phyloP scores from a whole-genome alignment of 2,329 filamentous ascomycete species.

The Chaetothyriales sp. region DNA sequence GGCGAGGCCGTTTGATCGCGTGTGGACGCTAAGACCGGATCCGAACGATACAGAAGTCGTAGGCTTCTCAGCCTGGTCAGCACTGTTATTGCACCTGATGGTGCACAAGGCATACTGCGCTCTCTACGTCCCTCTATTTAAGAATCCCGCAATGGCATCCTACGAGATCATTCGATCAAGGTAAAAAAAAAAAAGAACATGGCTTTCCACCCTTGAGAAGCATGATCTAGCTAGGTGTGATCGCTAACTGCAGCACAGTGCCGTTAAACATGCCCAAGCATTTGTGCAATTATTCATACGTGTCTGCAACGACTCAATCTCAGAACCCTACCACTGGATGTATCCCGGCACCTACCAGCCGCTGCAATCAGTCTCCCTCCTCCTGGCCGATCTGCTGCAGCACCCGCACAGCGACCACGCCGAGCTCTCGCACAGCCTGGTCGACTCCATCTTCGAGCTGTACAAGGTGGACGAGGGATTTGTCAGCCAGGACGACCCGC shows the following conservation, averaged over 20 bases:
- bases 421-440: conserved; percentile 8
- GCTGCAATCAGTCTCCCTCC: conserved; percentile 12
- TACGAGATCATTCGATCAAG: conserved; percentile 6
- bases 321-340: conserved; percentile 16
- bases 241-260: conserved; percentile 6
- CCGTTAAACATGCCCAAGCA: conserved; percentile 15
- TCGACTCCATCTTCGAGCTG: conserved; percentile 14
- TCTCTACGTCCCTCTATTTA: conserved; percentile 14
- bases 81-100: conserved; percentile 13
- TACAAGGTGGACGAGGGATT: conserved; percentile 14
- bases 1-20: conserved; percentile 4
- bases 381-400: conserved; percentile 15
- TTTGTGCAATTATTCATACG: conserved; percentile 16
- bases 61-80: conserved; percentile 9
- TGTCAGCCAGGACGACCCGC: conserved; percentile 9
- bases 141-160: conserved; percentile 3
- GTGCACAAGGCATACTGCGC: conserved; percentile 16
- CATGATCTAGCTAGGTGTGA: too few species aligned
- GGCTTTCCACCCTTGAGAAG: too few species aligned
- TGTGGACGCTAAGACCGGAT: conserved; percentile 8
- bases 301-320: conserved; percentile 13
- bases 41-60: conserved; percentile 8
- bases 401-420: conserved; percentile 14
- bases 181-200: too few species aligned
- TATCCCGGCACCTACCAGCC: conserved; percentile 18